Evolutionary conservation across 1,284 basidiomycete genomes (phyloP), one percentile per base, ranked within the genome.

Genomic region (Cutaneotrichosporon sp.): DNA sequence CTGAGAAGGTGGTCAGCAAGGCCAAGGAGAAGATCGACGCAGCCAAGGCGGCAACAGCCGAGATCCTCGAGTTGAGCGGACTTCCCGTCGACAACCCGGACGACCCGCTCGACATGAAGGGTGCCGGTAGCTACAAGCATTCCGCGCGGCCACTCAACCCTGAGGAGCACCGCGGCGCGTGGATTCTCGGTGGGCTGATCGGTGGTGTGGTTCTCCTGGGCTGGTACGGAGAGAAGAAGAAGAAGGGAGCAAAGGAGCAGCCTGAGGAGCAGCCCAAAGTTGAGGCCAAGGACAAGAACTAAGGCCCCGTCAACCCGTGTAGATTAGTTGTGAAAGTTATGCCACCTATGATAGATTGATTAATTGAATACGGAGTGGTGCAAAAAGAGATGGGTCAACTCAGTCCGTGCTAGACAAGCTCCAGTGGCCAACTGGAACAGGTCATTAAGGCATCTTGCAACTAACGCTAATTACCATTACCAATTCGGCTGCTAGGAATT

Each of bases 121-220:
- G 26, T 22, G 61, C 58, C 46, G 53, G 30, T 10, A 38, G 6
- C 50, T 79, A 76, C 69, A 79, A 80, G 66, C 70, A 71, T 11
- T 72, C 80, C 52, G 75, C 79, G 55, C 80, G 85, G 65, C 80
- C 83, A 5, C 73, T 89, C 62, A 83, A 84, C 66, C 72, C 71
- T 18, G 83, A 86, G 49, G 87, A 89, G 76, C 77, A 73, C 64
- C 80, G 64, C 40, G 88, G 88, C 1, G 73, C 85, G 5, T 87
- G 82, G 77, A 72, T 84, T 21, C 77, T 89, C 32, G 77, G 84
- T 16, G 86, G 85, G 55, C 79, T 88, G 32, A 65, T 88, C 9
- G 83, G 78, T 8, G 82, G 84, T 11, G 87, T 86, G 0, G 84
- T 86, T 76, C 38, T 85, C 9, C 72, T 83, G 8, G 87, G 83